These are phyloP conservation scores for Raffaelea deltoideospora DNA, from an alignment of 2,329 filamentous ascomycete genomes.

Conservation along the genomic window DNA sequence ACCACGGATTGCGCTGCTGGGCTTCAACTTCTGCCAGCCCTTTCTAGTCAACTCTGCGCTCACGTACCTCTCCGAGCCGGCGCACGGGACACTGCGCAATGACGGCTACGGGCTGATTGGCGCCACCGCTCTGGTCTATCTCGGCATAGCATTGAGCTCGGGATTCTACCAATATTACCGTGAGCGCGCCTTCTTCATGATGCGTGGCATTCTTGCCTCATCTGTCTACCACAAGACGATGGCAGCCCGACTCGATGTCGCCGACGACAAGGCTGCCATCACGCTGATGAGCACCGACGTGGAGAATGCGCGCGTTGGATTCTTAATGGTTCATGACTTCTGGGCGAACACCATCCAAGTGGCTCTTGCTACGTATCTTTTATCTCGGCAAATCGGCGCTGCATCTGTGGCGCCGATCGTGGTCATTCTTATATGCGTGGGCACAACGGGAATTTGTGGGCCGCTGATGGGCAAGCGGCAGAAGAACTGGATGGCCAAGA, in stretches of 20 bases:
- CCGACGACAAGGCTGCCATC: slow-evolving; percentile 11
- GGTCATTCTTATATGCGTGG: slow-evolving; percentile 2
- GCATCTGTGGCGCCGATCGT: slow-evolving; percentile 9
- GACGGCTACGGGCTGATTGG: slow-evolving; percentile 27
- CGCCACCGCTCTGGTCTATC: slow-evolving; percentile 23
- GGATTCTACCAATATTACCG: slow-evolving; percentile 25
- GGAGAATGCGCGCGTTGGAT: slow-evolving; percentile 12
- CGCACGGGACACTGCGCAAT: slow-evolving; percentile 7
- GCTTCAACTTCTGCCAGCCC: slow-evolving; percentile 19
- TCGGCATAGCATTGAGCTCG: slow-evolving; percentile 22
- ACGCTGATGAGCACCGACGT: slow-evolving; percentile 20
- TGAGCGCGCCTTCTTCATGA: slow-evolving; percentile 16
- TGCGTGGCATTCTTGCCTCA: slow-evolving; percentile 15
- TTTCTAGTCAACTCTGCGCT: slow-evolving; percentile 18
- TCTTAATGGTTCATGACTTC: slow-evolving; percentile 14
- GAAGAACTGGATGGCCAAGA: slow-evolving; percentile 11
- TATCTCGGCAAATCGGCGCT: slow-evolving; percentile 8
- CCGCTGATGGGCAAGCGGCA: slow-evolving; percentile 5
- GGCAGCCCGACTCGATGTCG: slow-evolving; percentile 6
- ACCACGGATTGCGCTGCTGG: slow-evolving; percentile 13
- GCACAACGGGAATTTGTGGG: not conserved
- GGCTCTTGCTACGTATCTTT: slow-evolving; percentile 9
- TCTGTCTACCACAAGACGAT: slow-evolving; percentile 19
- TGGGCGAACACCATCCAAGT: slow-evolving; percentile 11
- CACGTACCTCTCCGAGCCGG: slow-evolving; percentile 12